Base-by-base conservation (phyloP, 805 yeast genomes). In the Candida xyloterini region DNA sequence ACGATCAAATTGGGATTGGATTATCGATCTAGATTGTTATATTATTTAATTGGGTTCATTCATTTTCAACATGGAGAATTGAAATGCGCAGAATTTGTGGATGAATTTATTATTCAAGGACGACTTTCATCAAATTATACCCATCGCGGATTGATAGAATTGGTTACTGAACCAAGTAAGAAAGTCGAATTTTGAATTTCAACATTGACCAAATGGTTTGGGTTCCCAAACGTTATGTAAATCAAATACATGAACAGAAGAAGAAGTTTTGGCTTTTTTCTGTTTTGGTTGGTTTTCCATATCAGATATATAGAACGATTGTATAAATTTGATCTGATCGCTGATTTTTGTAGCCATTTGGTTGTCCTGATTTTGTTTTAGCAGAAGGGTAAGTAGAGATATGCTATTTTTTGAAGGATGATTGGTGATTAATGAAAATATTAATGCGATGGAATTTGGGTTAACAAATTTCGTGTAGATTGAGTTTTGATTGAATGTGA, bases 181-280 rank as follows among this genome's bases (percentile, higher is more conserved):
- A 31, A 23, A 15, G 14, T 27, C 28, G 24, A 6, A 9, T 38
- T 21, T 32, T 38, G 15, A 37, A 37, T 28, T 22, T 23, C 25
- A 31, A 16, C 18, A 24, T 27, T 32, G 20, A 5, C 85, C 85
- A 59, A 79, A 78, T 1, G 84, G 81, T 40, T 59, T 68, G 0
- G 81, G 76, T 15, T 54, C 53, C 83, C 84, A 79, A 25, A 65
- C 47, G 0, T 56, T 39, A 32, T 61, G 60, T 11, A 42, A 42
- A 30, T 64, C 68, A 49, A 72, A 68, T 4, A 62, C 28, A 15
- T 29, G 43, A 23, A 33, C 27, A 16, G 35, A 16, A 7, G 27
- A 25, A 11, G 15, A 29, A n/a, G n/a, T n/a, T 20, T 31, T 42
- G 26, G 11, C 23, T 31, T 23, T 37, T 28, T 35, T 41, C 39